phyloP scores from a whole-genome alignment of 805 yeast genomes.

The Candida oleophila region DNA sequence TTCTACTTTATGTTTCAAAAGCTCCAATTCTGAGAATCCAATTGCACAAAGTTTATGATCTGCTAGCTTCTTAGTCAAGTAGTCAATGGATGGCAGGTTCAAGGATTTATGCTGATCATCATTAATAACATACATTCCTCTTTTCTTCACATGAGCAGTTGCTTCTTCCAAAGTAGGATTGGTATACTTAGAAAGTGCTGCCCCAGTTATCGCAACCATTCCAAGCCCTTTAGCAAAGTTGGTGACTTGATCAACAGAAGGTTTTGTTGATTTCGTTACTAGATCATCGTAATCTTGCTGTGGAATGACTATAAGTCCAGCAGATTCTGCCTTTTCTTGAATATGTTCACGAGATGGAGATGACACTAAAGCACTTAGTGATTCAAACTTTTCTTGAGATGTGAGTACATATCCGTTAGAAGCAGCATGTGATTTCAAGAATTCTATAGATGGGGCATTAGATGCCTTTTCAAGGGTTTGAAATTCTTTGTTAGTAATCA shows the following conservation, averaged over 20 bases:
- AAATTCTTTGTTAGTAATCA: slow-evolving; percentile 12
- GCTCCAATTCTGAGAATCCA: slow-evolving; percentile 10
- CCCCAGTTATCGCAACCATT: slow-evolving; percentile 4
- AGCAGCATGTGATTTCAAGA: slow-evolving; percentile 31
- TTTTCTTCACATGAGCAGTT: slow-evolving; percentile 5
- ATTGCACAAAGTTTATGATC: slow-evolving; percentile 9
- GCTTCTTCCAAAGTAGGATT: slow-evolving; percentile 10
- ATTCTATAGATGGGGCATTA: slow-evolving; percentile 25
- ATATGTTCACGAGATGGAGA: slow-evolving; percentile 15
- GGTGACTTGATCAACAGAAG: slow-evolving; percentile 11
- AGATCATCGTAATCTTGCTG: slow-evolving; percentile 19
- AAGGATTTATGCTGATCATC: slow-evolving; percentile 6
- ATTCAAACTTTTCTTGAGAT: slow-evolving; percentile 13
- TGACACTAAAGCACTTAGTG: slow-evolving; percentile 10
- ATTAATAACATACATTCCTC: slow-evolving; percentile 7
- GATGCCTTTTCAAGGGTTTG: slow-evolving; percentile 12
- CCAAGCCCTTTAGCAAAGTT: slow-evolving; percentile 8
- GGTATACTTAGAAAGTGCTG: slow-evolving; percentile 1
- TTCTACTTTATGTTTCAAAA: slow-evolving; percentile 8
- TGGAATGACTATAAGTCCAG: slow-evolving; percentile 11
- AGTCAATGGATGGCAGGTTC: slow-evolving; percentile 17
- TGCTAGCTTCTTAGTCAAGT: slow-evolving; percentile 11
- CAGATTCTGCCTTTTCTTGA: slow-evolving; percentile 12
- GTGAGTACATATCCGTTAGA: slow-evolving; percentile 14
- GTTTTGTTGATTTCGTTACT: slow-evolving; percentile 9